These are phyloP conservation scores for Cercospora beticola DNA, from an alignment of 2,329 filamentous ascomycete species.

Conservation along the genomic window DNA sequence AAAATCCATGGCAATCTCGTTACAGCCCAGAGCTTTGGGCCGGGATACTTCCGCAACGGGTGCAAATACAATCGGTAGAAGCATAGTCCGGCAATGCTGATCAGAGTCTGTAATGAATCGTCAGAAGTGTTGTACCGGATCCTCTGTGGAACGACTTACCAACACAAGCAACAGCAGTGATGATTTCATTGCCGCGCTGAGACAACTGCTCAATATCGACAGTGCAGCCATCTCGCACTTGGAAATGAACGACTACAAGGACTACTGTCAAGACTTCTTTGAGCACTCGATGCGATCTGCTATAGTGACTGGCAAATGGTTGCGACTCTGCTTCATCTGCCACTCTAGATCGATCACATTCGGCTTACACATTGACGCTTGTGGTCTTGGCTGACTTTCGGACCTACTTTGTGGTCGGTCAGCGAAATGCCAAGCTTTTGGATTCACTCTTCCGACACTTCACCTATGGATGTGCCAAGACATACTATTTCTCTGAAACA, in stretches of 20 bases:
- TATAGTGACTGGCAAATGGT: neutral
- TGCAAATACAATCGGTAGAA: conserved; percentile 46
- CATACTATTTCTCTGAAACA: neutral
- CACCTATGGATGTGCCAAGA: neutral
- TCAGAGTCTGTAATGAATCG: neutral
- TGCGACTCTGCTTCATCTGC: neutral
- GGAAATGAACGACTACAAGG: neutral
- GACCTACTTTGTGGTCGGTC: neutral
- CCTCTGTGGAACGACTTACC: neutral
- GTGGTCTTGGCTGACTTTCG: neutral
- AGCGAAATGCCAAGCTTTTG: neutral
- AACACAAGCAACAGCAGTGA: neutral
- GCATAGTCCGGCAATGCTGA: neutral
- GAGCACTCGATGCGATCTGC: neutral
- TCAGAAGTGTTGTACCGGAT: neutral
- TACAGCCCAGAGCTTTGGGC: conserved; percentile 34
- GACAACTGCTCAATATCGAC: neutral
- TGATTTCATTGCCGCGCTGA: neutral
- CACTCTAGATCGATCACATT: neutral
- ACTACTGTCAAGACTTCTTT: neutral
- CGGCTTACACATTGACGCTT: neutral
- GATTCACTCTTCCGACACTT: neutral
- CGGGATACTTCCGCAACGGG: conserved; percentile 44
- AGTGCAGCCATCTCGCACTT: neutral
- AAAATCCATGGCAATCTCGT: conserved; percentile 16